Conservation (phyloP, 2,329 filamentous ascomycete genomes). For the Pestalotiopsis sp. region DNA sequence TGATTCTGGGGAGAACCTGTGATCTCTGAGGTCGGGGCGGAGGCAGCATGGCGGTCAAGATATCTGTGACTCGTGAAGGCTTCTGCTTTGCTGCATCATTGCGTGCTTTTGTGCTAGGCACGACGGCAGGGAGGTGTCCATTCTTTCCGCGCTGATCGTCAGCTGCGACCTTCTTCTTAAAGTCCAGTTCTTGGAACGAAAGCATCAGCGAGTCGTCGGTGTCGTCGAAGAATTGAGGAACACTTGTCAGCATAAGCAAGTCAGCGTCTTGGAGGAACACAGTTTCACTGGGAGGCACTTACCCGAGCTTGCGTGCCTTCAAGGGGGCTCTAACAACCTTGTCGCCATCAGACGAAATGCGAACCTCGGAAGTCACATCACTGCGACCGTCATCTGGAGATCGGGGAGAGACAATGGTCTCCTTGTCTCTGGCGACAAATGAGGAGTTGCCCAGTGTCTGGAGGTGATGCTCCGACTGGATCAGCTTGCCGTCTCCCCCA, state of each 20-base stretch:
- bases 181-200: no score
- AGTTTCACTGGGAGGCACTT: neutral
- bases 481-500: constrained; percentile 26
- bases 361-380: constrained; percentile 37
- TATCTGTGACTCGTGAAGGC: no score
- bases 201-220: no score
- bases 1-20: neutral
- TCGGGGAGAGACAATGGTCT: constrained; percentile 38
- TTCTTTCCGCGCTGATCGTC: no score
- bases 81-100: no score
- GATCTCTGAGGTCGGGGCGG: neutral
- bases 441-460: constrained; percentile 45
- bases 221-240: no score
- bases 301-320: constrained; percentile 32
- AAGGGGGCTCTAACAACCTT: constrained; percentile 31
- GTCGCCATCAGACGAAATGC: constrained; percentile 35
- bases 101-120: no score
- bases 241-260: no score
- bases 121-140: no score
- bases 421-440: constrained; percentile 43
- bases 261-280: no score
- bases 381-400: constrained; percentile 35
- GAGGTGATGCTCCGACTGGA: constrained; percentile 34
- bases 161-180: no score
- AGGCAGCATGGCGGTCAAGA: no score